Evolutionary conservation across 192 early-diverging fungal species (phyloP), one percentile per base, ranked within the genome.

Genomic region (Dissophora globulifera): DNA sequence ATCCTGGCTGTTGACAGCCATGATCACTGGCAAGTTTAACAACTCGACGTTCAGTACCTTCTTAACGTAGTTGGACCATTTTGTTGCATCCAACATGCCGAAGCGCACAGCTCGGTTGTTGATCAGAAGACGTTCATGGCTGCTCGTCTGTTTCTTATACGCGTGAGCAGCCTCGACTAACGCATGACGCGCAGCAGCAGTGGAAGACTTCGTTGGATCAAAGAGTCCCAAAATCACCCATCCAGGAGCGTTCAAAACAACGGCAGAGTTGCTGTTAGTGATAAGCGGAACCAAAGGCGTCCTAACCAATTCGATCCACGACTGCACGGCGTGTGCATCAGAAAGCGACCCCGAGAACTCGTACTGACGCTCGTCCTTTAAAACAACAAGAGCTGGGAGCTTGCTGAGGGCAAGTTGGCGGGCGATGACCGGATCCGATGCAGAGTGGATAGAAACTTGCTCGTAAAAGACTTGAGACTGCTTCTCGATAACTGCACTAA

Each of bases 221-320:
- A 94, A 69, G 3, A 94, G 58, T 4, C 80, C 86, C 62, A 96
- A 69, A 0, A 93, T 84, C 1, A 95, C 71, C 50, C 87, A 78
- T 47, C 86, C 83, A 20, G 87, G 79, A 48, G 88, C 82, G 30
- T 88, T 84, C 65, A 96, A 82, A 65, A 93, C 83, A 2, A 84
- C 81, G 32, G 90, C 87, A 16, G 91, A 82, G 60, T 93, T 94
- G 26, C 82, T 80, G 52, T 85, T 81, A n/a, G 79, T 82, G 17
- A 96, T 63, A 31, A 85, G 74, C 2, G 90, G 81, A 12, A 93
- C 84, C 25, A 92, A 63, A 15, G 92, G 87, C 58, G 86, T 84
- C 46, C 89, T 88, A 72, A 91, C 86, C 32, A 66, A 78, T 17
- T 85, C 78, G 52, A 93, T 86, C 87, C 88, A 93, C 51, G 81